Base-by-base conservation (phyloP, 345 rosid genomes). In the Melaleuca quinquenervia region DNA sequence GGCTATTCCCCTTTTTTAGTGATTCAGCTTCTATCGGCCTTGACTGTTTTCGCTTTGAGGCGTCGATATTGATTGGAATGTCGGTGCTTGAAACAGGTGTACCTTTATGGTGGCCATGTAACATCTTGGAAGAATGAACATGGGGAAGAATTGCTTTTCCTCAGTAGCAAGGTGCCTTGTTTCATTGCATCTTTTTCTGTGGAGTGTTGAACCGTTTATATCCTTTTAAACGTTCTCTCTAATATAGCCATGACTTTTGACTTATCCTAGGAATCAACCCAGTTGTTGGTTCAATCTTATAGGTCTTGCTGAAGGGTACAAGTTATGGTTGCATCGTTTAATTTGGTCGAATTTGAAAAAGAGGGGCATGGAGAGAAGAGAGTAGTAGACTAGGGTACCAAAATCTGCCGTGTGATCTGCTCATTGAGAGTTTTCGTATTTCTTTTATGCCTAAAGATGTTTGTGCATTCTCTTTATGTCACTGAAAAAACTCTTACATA, bases 81-180 rank as follows among this genome's bases (percentile, higher is more conserved):
- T 36, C 14, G 26, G 82, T n/a, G 52, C 36, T 84, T 86, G 45
- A 54, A 76, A 58, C 89, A 96, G 98, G 93, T 96, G 75, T 96
- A 93, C 90, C 87, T 96, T 86, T 93, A 92, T 85, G 98, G 98
- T 55, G 96, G 91, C 54, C 98, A 96, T 52, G 98, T 97, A 50
- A 92, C 92, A 54, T 96, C 99, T 78, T 97, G 98, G 98, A 97
- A 94, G 92, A 94, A 93, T 87, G 96, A 91, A 86, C 89, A 89
- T 24, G 91, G 94, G 29, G 98, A 97, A 87, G 97, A 97, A 83
- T 89, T 97, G 88, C 97, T 97, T 88, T 93, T 95, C 85, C 85
- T 96, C 86, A 95, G 98, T 85, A 93, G 90, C 87, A 96, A 94
- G 98, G 99, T 95, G 87, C 26, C 80, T 48, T 70, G 48, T 48